A percentile compares a stretch with the other conserved stretches of the same genome.
These are phyloP conservation scores for Novymonas esmeraldas DNA, from an alignment of 208 protist species.

Conservation along the genomic window DNA sequence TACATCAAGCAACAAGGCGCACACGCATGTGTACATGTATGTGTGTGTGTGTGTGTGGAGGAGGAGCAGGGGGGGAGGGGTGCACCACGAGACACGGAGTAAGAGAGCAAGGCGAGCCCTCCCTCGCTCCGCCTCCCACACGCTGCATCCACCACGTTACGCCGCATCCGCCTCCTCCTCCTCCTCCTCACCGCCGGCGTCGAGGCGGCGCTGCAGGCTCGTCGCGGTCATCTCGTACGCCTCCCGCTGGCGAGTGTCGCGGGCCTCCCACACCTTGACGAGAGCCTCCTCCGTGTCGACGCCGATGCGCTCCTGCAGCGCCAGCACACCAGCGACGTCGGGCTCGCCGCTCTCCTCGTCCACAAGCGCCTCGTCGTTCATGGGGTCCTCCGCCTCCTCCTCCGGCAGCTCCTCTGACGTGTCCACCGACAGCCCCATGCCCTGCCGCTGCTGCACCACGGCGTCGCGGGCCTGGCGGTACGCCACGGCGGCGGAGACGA, in stretches of 20 bases:
- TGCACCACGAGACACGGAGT: background rate
- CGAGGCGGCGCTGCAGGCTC: conserved; percentile 38
- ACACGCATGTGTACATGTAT: background rate
- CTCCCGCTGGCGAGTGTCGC: conserved; percentile 48
- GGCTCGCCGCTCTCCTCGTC: conserved; percentile 66
- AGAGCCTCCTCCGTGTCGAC: conserved; percentile 74
- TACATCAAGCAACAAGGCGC: background rate
- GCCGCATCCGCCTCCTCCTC: conserved; percentile 53
- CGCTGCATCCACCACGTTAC: background rate
- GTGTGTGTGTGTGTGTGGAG: background rate
- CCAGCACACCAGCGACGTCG: conserved; percentile 52
- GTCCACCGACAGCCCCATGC: conserved; percentile 46
- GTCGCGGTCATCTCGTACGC: conserved; percentile 53
- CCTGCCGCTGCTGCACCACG: conserved; percentile 45
- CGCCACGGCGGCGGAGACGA: conserved; percentile 53
- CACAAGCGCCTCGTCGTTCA: conserved; percentile 75
- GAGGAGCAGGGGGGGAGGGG: too few relatives aligned
- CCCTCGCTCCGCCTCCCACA: background rate
- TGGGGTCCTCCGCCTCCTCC: conserved; percentile 69
- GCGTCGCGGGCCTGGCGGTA: conserved; percentile 78
- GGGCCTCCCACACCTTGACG: conserved; percentile 71
- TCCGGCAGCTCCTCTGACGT: conserved; percentile 62
- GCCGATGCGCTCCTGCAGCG: conserved; percentile 59
- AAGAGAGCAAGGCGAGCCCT: background rate
- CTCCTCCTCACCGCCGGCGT: conserved; percentile 50